Base-by-base conservation (phyloP, 164 flowering plant species). In the Umbilicus rupestris region DNA sequence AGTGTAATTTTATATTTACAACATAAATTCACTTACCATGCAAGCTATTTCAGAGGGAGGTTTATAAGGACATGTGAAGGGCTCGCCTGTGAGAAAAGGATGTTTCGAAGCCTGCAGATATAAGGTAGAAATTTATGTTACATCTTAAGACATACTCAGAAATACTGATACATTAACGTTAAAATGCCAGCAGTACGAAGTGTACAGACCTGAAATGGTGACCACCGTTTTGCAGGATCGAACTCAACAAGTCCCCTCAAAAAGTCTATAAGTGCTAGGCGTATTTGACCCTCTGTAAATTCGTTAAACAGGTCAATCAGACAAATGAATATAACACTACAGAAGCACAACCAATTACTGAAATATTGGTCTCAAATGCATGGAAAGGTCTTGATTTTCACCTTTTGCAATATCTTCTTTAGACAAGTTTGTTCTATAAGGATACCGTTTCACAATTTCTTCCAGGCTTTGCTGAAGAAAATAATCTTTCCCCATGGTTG, bases 161-260 rank as follows among this genome's bases (percentile, higher is more conserved):
- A 55, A 55, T 29, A 55, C 60, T 55, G 19, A 28, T 2, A 20
- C 2, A 7, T 6, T 2, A 5, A 29, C 12, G 33, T 14, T 33
- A 41, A 55, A 11, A 28, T 10, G 33, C 24, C 31, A 55, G 33
- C 33, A 30, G 14, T 28, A 15, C 22, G 14, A 55, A 55, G 60
- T 12, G 60, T 16, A 28, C 12, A 55, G 2, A 95, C 99, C 98
- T 95, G 99, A 73, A 84, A 78, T 66, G 99, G 99, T 20, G 99
- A 92, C 99, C 99, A 95, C 31, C 99, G 85, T 73, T 92, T 95
- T 22, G 86, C 86, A 71, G 99, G 99, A 81, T 95, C 99, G 80
- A 95, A 92, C 79, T 90, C 96, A 47, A 95, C 86, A 60, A 92
- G 92, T 52, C 99, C 99, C 72, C 82, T 88, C 75, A 95, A 78